Percentiles rank a stretch among this genome's conserved stretches.
These are phyloP conservation scores for Penicillium arizonense DNA, from an alignment of 495 filamentous ascomycete species.

Conservation along the genomic window DNA sequence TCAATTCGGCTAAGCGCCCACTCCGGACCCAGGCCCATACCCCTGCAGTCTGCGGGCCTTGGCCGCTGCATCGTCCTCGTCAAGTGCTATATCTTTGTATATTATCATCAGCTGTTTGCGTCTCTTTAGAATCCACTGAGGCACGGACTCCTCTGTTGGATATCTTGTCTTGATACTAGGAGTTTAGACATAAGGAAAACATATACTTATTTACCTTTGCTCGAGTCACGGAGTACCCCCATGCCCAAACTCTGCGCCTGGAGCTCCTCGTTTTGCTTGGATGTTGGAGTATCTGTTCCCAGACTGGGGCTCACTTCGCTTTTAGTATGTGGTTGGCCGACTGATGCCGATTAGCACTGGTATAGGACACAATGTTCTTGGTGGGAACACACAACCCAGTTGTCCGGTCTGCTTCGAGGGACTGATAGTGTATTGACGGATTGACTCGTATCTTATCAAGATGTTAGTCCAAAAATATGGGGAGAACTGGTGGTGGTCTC, in stretches of 20 bases:
- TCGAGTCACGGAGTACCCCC: slow-evolving; percentile 19
- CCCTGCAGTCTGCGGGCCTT: slow-evolving; percentile 55
- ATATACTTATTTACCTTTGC: slow-evolving; percentile 36
- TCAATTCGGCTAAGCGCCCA: slow-evolving; percentile 48
- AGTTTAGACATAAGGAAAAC: slow-evolving; percentile 34
- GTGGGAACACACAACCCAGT: slow-evolving; percentile 45
- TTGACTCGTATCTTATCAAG: slow-evolving; percentile 58
- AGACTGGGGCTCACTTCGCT: slow-evolving; percentile 25
- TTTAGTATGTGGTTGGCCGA: slow-evolving; percentile 25
- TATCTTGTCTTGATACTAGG: slow-evolving; percentile 28
- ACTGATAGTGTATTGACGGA: slow-evolving; percentile 43
- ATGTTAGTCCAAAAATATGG: background rate
- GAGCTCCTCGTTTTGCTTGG: slow-evolving; percentile 22
- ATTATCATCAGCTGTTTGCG: slow-evolving; percentile 42
- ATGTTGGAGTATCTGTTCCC: slow-evolving; percentile 3
- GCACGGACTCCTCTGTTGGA: slow-evolving; percentile 9
- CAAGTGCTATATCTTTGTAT: slow-evolving; percentile 40
- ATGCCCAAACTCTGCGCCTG: slow-evolving; percentile 30
- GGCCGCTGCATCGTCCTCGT: slow-evolving; percentile 34
- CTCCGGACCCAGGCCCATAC: slow-evolving; percentile 56
- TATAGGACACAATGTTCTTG: background rate
- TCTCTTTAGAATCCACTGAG: slow-evolving; percentile 18
- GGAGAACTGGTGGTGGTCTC: background rate
- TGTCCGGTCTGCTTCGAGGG: slow-evolving; percentile 59
- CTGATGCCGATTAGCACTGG: slow-evolving; percentile 13